Percentiles rank a stretch among this genome's conserved stretches.
Evolutionary conservation across 1,139 yeast species (phyloP).

Genomic region (Taphrina wiesneri): DNA sequence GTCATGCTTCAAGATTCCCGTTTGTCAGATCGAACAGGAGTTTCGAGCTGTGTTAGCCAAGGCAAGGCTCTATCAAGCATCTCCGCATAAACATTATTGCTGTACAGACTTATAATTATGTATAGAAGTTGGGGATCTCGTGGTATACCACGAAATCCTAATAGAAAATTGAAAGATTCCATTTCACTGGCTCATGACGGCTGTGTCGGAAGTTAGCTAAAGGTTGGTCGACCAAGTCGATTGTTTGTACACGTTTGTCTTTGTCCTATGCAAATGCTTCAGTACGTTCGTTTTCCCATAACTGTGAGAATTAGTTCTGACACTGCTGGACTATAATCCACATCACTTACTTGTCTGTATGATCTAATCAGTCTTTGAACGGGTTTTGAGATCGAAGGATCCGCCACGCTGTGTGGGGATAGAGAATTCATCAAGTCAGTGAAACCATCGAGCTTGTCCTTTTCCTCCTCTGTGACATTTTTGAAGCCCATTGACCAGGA

Average conservation of each 20-base stretch:
- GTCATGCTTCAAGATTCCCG: too few species aligned
- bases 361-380: conserved; percentile 29
- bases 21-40: too few species aligned
- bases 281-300: background rate
- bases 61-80: too few species aligned
- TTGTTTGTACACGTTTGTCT: background rate
- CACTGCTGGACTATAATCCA: background rate
- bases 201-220: too few species aligned
- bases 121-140: too few species aligned
- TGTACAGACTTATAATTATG: too few species aligned
- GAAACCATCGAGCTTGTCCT: conserved; percentile 23
- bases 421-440: conserved; percentile 19
- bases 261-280: background rate
- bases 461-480: conserved; percentile 8
- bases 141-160: too few species aligned
- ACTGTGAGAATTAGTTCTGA: background rate
- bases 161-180: too few species aligned
- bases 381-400: conserved; percentile 25
- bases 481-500: conserved; percentile 32
- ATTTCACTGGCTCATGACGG: too few species aligned
- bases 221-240: too few species aligned
- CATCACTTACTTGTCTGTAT: conserved; percentile 10
- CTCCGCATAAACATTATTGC: too few species aligned
- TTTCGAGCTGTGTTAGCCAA: too few species aligned
- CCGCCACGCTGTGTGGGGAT: conserved; percentile 29